Evolutionary conservation across 129 eudicot genomes (phyloP).

Genomic region (Chrysanthemum lavandulifolium): DNA sequence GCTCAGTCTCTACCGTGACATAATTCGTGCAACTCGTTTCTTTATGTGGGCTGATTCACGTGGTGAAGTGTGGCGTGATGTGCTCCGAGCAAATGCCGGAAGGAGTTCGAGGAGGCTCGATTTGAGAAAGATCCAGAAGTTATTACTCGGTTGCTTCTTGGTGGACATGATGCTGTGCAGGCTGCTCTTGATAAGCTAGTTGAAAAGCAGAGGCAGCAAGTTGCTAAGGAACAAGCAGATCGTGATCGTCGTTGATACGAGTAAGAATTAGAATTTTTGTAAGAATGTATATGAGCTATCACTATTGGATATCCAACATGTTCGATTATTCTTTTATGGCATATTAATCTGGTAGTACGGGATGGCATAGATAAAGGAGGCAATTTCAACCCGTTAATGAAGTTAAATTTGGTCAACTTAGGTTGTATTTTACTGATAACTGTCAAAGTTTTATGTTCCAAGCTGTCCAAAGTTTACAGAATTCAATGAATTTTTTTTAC

Average conservation of each 20-base stretch:
- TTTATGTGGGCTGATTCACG: constrained; percentile 75
- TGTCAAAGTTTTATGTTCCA: too few relatives aligned
- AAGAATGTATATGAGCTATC: constrained; percentile 7
- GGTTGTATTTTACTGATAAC: neutral
- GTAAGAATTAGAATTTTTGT: constrained; percentile 26
- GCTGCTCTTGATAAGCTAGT: constrained; percentile 78
- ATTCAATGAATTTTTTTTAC: too few relatives aligned
- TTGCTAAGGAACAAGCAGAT: constrained; percentile 60
- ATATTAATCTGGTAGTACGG: neutral
- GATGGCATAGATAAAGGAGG: neutral
- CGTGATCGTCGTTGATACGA: constrained; percentile 40
- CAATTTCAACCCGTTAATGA: neutral
- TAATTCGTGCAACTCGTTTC: constrained; percentile 80
- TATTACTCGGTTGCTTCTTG: constrained; percentile 66
- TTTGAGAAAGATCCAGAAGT: constrained; percentile 90
- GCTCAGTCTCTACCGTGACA: constrained; percentile 76
- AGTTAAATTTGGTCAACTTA: neutral
- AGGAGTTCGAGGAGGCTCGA: constrained; percentile 84
- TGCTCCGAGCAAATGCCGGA: constrained; percentile 80
- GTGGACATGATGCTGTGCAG: constrained; percentile 85
- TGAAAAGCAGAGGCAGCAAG: constrained; percentile 82
- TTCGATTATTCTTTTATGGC: neutral
- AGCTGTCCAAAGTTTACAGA: too few relatives aligned
- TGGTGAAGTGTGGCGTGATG: constrained; percentile 79
- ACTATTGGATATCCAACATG: neutral